Evolutionary conservation across 345 rosid species (phyloP).

Genomic region (Populus alba): DNA sequence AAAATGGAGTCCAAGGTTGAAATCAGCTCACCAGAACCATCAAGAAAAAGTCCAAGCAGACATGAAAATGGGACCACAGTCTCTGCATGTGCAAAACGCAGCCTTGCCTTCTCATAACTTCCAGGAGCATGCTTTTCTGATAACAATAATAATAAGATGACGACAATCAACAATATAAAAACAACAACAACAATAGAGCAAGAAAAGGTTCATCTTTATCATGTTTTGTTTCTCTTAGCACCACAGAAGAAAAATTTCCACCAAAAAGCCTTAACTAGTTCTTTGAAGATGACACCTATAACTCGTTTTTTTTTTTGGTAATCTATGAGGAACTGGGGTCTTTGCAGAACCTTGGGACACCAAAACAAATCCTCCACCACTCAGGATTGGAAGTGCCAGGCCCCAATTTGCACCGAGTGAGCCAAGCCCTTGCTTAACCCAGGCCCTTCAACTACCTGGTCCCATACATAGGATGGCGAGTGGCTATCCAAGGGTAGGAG

Average conservation of each 20-base stretch:
- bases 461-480: too few relatives aligned
- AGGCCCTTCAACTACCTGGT: too few relatives aligned
- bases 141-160: not conserved
- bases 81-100: constrained; percentile 96
- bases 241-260: not conserved
- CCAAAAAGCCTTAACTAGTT: not conserved
- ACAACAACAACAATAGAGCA: not conserved
- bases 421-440: not conserved
- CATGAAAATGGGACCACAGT: constrained; percentile 94
- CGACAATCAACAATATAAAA: not conserved
- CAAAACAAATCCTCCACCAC: not conserved
- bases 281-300: not conserved
- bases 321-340: not conserved
- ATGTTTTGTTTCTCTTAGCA: not conserved
- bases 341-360: not conserved
- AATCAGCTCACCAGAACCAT: constrained; percentile 64
- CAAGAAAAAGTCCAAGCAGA: constrained; percentile 92
- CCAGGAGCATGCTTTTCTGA: constrained; percentile 73
- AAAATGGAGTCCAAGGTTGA: constrained; percentile 1
- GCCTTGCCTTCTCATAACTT: constrained; percentile 85
- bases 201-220: not conserved
- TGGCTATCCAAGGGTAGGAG: too few relatives aligned
- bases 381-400: not conserved
- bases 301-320: not conserved
- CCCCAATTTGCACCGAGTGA: not conserved